phyloP scores from a whole-genome alignment of 495 filamentous ascomycete species.

The Chlorociboria aeruginascens region DNA sequence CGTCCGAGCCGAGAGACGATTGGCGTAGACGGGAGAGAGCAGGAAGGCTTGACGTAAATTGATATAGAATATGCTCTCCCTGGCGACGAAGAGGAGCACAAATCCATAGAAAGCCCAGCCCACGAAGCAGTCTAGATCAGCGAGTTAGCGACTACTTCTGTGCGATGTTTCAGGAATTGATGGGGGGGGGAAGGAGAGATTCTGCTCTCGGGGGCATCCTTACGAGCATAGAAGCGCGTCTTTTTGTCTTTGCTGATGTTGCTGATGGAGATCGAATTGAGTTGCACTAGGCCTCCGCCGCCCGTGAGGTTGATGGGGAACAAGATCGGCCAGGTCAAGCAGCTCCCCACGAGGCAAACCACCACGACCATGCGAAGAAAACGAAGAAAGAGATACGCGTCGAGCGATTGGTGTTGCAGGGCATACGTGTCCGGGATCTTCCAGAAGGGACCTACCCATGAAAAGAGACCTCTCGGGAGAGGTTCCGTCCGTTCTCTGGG shows the following conservation, averaged over 20 bases:
- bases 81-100: conserved; percentile 77
- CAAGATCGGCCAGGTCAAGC: conserved; percentile 73
- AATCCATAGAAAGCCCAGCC: conserved; percentile 74
- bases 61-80: conserved; percentile 89
- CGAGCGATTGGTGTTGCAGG: conserved; percentile 79
- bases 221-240: conserved; percentile 66
- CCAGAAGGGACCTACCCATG: conserved; percentile 69
- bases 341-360: conserved; percentile 69
- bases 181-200: too few relatives aligned
- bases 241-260: conserved; percentile 47
- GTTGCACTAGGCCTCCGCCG: conserved; percentile 44
- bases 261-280: conserved; percentile 68
- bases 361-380: conserved; percentile 63
- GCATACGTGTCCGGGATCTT: conserved; percentile 73
- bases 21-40: conserved; percentile 75
- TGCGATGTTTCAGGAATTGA: too few relatives aligned
- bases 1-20: conserved; percentile 84
- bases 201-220: conserved; percentile 31
- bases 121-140: too few relatives aligned
- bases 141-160: too few relatives aligned
- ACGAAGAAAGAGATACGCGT: conserved; percentile 78
- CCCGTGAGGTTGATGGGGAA: conserved; percentile 85
- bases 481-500: conserved; percentile 53
- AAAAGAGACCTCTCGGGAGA: conserved; percentile 56
- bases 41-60: conserved; percentile 93